Percentiles rank a stretch among this genome's conserved stretches.
phyloP scores from a whole-genome alignment of 257 asterid species.

The Salvia hispanica region DNA sequence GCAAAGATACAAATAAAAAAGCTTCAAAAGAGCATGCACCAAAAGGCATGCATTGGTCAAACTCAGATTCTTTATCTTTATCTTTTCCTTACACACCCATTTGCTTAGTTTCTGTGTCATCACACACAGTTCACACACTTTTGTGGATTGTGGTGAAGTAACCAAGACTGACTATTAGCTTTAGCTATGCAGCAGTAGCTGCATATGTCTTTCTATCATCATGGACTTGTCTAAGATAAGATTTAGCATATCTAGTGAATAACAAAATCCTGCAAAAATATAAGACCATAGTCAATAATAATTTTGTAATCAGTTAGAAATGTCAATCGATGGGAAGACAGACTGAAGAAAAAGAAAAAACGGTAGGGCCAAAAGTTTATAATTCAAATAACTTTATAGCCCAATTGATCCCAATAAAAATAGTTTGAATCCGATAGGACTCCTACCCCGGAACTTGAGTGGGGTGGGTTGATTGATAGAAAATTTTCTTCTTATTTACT shows the following conservation, averaged over 20 bases:
- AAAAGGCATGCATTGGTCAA: slow-evolving; percentile 49
- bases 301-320: too few species aligned
- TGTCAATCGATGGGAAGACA: too few species aligned
- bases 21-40: slow-evolving; percentile 33
- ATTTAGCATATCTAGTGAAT: slow-evolving; percentile 25
- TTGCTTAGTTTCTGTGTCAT: slow-evolving; percentile 28
- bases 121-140: slow-evolving; percentile 20
- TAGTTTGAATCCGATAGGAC: too few species aligned
- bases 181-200: slow-evolving; percentile 7
- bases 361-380: too few species aligned
- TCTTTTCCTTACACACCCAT: slow-evolving; percentile 27
- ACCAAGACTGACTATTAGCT: neutral
- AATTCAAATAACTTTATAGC: too few species aligned
- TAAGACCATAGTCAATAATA: too few species aligned
- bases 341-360: too few species aligned
- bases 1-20: slow-evolving; percentile 30
- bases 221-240: slow-evolving; percentile 45
- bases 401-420: too few species aligned
- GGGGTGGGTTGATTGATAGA: too few species aligned
- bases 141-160: neutral
- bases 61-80: slow-evolving; percentile 20
- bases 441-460: too few species aligned
- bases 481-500: too few species aligned
- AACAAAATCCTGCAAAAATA: too few species aligned
- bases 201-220: slow-evolving; percentile 39